Evolutionary conservation across 176 grass and related monocot species (phyloP), one percentile per base, ranked within the genome.

Genomic region (Echinochloa phyllopogon): DNA sequence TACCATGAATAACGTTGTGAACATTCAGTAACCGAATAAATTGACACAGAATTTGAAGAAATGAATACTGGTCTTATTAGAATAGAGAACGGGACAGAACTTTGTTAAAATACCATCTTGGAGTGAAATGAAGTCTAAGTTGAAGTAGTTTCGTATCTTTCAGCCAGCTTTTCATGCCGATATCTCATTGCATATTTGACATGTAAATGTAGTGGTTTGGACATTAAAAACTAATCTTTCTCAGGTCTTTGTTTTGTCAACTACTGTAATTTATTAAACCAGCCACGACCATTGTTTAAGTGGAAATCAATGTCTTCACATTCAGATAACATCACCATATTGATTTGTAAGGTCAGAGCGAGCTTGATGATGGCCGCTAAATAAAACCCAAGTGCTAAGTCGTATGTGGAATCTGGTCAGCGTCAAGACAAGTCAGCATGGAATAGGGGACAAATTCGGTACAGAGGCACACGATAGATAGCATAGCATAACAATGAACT

Each of bases 401-500:
- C 8, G 23, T 25, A 23, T 23, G 48, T 10, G 42, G 82, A 89
- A 85, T 85, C 77, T 85, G 37, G 66, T 89, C 71, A 10, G 23
- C 18, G 8, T 70, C 61, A 44, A 60, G 8, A 21, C 18, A 76
- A 81, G 52, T 89, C 82, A 85, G 69, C 60, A 9, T 40, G 64
- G 45, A 58, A 6, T 40, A 66, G 70, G 33, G 47, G 29, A 9
- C 20, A 23, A 59, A 75, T 67, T 75, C 87, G 69, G 21, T 51
- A 55, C 15, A 14, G 37, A 65, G 73, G 48, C 21, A 80, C 23
- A 80, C 23, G 33, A 52, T 69, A 41, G 47, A 75, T 50, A 74
- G 67, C 68, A 82, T 2, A 24, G 38, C 21, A 18, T 42, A 67
- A 6, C 47, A 65, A 53, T 85, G 71, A 1, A 82, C 62, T 75